Conservation (phyloP, 169 alveolate genomes). For the Cryptosporidium felis region DNA sequence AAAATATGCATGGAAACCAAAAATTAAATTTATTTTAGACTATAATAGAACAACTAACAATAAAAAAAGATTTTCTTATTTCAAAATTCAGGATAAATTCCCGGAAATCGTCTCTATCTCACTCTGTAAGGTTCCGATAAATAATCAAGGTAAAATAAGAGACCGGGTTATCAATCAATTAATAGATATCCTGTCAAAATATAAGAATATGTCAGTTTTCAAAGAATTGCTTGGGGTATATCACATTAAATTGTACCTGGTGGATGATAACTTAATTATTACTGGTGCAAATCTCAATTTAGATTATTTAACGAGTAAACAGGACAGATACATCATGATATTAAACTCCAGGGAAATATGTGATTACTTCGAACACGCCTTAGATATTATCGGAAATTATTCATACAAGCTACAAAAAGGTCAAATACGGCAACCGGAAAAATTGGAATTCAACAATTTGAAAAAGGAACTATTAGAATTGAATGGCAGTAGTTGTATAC, state of each 20-base stretch:
- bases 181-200: background rate
- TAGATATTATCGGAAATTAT: conserved; percentile 5
- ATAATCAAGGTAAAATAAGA: background rate
- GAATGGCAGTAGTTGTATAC: background rate
- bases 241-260: conserved; percentile 46
- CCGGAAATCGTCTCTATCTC: background rate
- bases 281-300: conserved; percentile 39
- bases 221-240: conserved; percentile 61
- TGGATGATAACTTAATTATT: conserved; percentile 29
- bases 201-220: background rate
- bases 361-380: conserved; percentile 17
- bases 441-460: background rate
- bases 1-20: background rate
- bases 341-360: conserved; percentile 9
- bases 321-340: conserved; percentile 43
- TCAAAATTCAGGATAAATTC: background rate
- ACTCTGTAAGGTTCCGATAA: conserved; percentile 29
- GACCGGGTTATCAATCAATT: background rate
- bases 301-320: conserved; percentile 21
- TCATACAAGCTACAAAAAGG: background rate
- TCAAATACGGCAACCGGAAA: background rate
- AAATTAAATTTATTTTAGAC: conserved; percentile 28
- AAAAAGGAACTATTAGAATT: conserved; percentile 9
- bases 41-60: conserved; percentile 22
- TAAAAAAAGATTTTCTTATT: background rate